Evolutionary conservation across 345 rosid species (phyloP).

Genomic region (Citropsis articulata): DNA sequence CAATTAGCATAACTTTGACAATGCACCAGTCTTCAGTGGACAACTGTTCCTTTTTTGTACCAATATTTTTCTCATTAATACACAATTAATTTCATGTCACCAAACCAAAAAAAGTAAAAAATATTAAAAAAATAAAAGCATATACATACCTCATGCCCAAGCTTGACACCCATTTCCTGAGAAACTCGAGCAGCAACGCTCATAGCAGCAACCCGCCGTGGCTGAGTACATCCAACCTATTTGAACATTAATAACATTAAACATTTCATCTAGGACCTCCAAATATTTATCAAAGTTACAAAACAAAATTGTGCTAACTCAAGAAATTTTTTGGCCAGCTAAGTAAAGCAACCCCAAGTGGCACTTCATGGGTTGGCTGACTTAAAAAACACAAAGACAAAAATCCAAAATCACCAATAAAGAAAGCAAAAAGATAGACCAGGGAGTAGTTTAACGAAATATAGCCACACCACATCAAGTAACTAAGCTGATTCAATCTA

Average conservation of each 20-base stretch:
- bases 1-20: not conserved
- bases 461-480: not conserved
- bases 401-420: not conserved
- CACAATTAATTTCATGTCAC: not conserved
- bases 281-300: not conserved
- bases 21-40: not conserved
- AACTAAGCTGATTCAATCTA: not conserved
- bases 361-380: not conserved
- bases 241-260: constrained; percentile 10
- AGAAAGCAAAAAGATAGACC: not conserved
- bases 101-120: not conserved
- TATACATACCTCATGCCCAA: constrained; percentile 76
- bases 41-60: not conserved
- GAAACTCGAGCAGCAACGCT: constrained; percentile 99
- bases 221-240: constrained; percentile 90
- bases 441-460: not conserved
- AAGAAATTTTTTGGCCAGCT: not conserved
- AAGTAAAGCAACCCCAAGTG: not conserved
- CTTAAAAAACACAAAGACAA: not conserved
- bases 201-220: constrained; percentile 99
- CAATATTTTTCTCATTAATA: not conserved
- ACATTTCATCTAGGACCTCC: not conserved
- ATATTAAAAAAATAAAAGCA: not conserved
- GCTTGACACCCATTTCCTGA: constrained; percentile 98
- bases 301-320: not conserved